Conservation (phyloP, 768 basidiomycete genomes). For the Leccinum barrowsii region DNA sequence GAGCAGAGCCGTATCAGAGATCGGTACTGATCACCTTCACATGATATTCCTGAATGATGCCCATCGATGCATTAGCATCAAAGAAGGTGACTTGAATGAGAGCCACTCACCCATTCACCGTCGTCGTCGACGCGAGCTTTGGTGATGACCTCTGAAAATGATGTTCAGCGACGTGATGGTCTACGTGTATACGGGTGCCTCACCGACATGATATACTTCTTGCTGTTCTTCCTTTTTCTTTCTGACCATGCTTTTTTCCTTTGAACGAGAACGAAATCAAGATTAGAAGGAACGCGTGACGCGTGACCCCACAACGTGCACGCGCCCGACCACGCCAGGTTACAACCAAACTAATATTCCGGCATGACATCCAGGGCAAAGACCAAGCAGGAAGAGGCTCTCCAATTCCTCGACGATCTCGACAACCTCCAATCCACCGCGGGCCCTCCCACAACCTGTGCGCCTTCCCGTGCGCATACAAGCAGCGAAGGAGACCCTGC, state of each 20-base stretch:
- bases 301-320: neutral
- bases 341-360: neutral
- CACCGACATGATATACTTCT: conserved; percentile 50
- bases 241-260: conserved; percentile 16
- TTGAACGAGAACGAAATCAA: neutral
- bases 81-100: neutral
- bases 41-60: conserved; percentile 49
- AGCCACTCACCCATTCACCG: conserved; percentile 48
- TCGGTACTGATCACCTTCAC: conserved; percentile 52
- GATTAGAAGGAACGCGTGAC: conserved; percentile 15
- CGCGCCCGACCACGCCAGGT: neutral
- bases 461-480: conserved; percentile 20
- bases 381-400: conserved; percentile 84
- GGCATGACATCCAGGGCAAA: conserved; percentile 50
- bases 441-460: conserved; percentile 19
- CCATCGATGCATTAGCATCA: neutral
- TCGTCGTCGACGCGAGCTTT: conserved; percentile 50
- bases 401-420: conserved; percentile 91
- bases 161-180: neutral
- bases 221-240: conserved; percentile 28
- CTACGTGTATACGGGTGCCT: conserved; percentile 9
- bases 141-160: conserved; percentile 53
- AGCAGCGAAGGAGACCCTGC: conserved; percentile 62
- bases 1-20: neutral
- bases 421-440: conserved; percentile 66